A percentile compares a stretch with the other conserved stretches of the same genome.
Conservation (phyloP, 1,284 basidiomycete genomes). For the Cryptococcus sp. region DNA sequence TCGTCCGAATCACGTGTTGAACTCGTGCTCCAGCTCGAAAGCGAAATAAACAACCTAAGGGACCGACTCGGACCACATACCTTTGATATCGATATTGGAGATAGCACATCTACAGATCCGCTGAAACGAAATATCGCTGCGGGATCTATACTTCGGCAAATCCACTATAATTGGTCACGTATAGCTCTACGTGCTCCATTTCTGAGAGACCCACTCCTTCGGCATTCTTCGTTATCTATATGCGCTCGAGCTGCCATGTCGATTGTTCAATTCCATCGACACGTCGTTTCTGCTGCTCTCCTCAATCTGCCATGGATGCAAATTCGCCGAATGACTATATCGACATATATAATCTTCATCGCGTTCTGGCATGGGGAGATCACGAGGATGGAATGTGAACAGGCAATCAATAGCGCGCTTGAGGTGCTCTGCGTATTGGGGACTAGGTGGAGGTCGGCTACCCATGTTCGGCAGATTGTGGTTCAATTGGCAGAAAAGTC, state of each 20-base stretch:
- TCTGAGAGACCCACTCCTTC: constrained; percentile 9
- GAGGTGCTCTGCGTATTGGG: constrained; percentile 7
- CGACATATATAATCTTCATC: constrained; percentile 17
- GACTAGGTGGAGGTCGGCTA: constrained; percentile 15
- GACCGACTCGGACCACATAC: constrained; percentile 12
- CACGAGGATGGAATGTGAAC: constrained; percentile 3
- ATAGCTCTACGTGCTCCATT: constrained; percentile 15
- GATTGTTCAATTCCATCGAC: constrained; percentile 6
- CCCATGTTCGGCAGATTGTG: neutral
- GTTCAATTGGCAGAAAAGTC: constrained; percentile 6
- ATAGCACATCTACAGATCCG: too few species aligned
- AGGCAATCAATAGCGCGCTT: constrained; percentile 9
- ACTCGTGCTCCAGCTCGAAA: constrained; percentile 11
- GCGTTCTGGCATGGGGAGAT: constrained; percentile 14
- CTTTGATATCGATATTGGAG: constrained; percentile 6
- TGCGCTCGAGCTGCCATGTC: constrained; percentile 10
- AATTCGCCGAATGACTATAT: constrained; percentile 15
- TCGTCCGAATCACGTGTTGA: constrained; percentile 1
- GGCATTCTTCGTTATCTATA: constrained; percentile 14
- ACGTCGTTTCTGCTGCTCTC: constrained; percentile 13
- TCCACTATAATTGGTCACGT: constrained; percentile 20
- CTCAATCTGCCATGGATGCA: constrained; percentile 26
- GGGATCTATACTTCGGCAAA: constrained; percentile 15
- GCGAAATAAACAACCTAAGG: constrained; percentile 9
- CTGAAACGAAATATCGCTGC: constrained; percentile 5